Evolutionary conservation across 192 early-diverging fungal species (phyloP).

Genomic region (Coemansia reversa): DNA sequence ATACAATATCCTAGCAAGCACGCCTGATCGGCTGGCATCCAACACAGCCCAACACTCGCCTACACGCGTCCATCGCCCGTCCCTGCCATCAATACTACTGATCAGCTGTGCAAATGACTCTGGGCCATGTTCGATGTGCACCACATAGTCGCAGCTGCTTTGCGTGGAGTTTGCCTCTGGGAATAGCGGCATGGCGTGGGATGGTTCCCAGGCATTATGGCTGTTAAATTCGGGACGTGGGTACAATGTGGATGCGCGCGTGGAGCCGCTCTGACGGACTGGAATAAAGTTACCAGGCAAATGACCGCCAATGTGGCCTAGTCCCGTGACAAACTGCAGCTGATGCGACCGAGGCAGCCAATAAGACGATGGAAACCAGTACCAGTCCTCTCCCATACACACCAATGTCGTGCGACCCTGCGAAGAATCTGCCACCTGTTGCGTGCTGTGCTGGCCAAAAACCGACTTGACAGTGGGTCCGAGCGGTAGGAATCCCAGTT

Average conservation of each 20-base stretch:
- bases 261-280: slow-evolving; percentile 10
- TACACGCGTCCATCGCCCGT: slow-evolving; percentile 1
- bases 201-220: slow-evolving; percentile 36
- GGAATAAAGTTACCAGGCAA: slow-evolving; percentile 77
- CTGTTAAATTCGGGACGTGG: slow-evolving; percentile 35
- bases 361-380: slow-evolving; percentile 90
- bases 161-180: neutral
- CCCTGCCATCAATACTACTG: neutral
- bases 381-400: slow-evolving; percentile 95
- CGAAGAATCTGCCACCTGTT: neutral
- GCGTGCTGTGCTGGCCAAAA: neutral
- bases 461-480: slow-evolving; percentile 20
- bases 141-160: slow-evolving; percentile 25
- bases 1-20: slow-evolving; percentile 32
- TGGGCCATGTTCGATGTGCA: slow-evolving; percentile 19
- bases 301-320: slow-evolving; percentile 56
- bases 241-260: slow-evolving; percentile 15
- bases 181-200: slow-evolving; percentile 14
- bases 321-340: slow-evolving; percentile 66
- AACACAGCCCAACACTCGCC: slow-evolving; percentile 30
- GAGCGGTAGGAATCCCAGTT: slow-evolving; percentile 18
- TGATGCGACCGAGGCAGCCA: slow-evolving; percentile 74
- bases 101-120: neutral
- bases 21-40: slow-evolving; percentile 14
- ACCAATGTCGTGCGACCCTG: slow-evolving; percentile 31